These are phyloP conservation scores for Phytophthora palmivora DNA, from an alignment of 352 stramenopile genomes.

Conservation along the genomic window DNA sequence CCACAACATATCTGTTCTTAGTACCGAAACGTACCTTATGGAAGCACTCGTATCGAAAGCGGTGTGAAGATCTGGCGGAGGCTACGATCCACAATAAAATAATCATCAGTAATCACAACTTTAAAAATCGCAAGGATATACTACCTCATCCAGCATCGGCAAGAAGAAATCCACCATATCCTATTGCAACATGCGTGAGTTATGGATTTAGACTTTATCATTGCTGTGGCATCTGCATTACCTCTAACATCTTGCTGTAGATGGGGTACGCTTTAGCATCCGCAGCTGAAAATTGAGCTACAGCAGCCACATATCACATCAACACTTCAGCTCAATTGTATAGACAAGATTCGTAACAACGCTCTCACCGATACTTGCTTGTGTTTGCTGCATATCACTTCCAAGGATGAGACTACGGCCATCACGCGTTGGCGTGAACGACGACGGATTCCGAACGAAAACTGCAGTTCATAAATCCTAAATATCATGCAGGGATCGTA, in stretches of 20 bases:
- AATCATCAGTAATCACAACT: neutral
- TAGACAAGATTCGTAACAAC: neutral
- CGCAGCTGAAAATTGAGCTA: slow-evolving; percentile 82
- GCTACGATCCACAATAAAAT: slow-evolving; percentile 29
- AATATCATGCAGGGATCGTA: neutral
- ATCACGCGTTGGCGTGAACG: slow-evolving; percentile 87
- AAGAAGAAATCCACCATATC: slow-evolving; percentile 84
- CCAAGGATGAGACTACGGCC: slow-evolving; percentile 84
- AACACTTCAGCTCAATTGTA: neutral
- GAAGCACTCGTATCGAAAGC: slow-evolving; percentile 59
- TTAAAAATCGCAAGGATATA: neutral
- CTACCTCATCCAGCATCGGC: slow-evolving; percentile 83
- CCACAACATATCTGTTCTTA: neutral
- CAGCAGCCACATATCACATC: neutral
- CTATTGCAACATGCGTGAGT: no score
- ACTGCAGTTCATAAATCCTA: slow-evolving; percentile 38
- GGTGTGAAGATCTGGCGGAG: slow-evolving; percentile 76
- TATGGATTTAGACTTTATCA: neutral
- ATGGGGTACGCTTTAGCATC: slow-evolving; percentile 84
- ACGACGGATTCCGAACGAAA: slow-evolving; percentile 83
- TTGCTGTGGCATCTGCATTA: slow-evolving; percentile 19
- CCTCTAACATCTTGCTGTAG: slow-evolving; percentile 87
- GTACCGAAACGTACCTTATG: slow-evolving; percentile 35
- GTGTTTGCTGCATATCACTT: slow-evolving; percentile 76
- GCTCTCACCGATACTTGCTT: slow-evolving; percentile 69